Evolutionary conservation across 257 asterid genomes (phyloP), one percentile per base, ranked within the genome.

Genomic region (Solanum paucissectum): DNA sequence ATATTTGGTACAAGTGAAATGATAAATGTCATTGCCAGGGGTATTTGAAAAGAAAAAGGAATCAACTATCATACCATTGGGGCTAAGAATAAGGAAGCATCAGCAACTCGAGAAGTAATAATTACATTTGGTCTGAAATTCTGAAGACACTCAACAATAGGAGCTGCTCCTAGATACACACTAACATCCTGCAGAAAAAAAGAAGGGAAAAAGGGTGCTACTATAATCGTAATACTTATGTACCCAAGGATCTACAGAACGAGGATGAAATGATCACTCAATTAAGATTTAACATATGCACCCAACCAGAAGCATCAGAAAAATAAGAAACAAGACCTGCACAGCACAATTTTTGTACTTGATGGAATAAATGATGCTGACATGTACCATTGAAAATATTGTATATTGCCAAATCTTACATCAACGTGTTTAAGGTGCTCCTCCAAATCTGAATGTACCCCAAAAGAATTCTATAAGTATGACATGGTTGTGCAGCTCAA

Each of bases 121-220:
- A 97, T 90, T 88, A 97, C 94, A 93, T 96, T 92, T 58, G 98
- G 98, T 84, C 88, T 83, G 91, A 91, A 91, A 87, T 92, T 94
- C 94, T 93, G 98, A 68, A 97, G 92, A 87, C 99, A 97, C 87
- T 94, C 96, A 87, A 94, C 99, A 81, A 97, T 94, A 37, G 99
- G 99, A 91, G 98, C 94, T 90, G 99, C 99, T 87, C 99, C 99
- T 72, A 97, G 94, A 93, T 97, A 97, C 87, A 96, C 98, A 42
- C 98, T 97, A 40, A 85, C 93, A 86, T 92, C 99, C 99, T 97
- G 94, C 93, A 90, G 21, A 72, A 72, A 9, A 74, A 32, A 11
- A 69, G 10, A 12, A 92, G 88, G 16, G 73, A 52, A 49, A 46
- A 82, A 3, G 69, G 62, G 6, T 16, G 85, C 20, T 49, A 49